A percentile compares a stretch with the other conserved stretches of the same genome.
Conservation (phyloP, 192 early-diverging fungal species). For the Backusella luteola region DNA sequence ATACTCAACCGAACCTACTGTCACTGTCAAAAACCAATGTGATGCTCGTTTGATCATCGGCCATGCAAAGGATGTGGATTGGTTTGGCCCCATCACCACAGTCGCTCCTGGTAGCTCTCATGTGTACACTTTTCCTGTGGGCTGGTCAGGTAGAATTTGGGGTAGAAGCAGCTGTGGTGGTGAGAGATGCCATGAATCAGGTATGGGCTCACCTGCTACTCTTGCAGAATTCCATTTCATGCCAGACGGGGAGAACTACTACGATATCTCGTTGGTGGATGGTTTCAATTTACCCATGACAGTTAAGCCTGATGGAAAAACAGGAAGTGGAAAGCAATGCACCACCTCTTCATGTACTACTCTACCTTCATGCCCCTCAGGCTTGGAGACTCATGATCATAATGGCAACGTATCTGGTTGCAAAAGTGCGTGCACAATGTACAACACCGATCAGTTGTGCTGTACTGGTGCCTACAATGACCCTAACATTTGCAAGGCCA, state of each 20-base stretch:
- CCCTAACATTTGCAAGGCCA: slow-evolving; percentile 11
- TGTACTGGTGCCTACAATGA: slow-evolving; percentile 25
- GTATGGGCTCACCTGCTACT: slow-evolving; percentile 26
- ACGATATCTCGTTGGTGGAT: slow-evolving; percentile 35
- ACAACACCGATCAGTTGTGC: slow-evolving; percentile 17
- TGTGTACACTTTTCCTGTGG: not conserved
- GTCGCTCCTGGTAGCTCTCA: slow-evolving; percentile 13
- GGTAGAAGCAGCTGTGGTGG: slow-evolving; percentile 20
- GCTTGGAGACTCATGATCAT: slow-evolving; percentile 13
- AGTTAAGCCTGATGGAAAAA: slow-evolving; percentile 4
- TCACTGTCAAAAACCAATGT: slow-evolving; percentile 27
- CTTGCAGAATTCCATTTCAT: slow-evolving; percentile 35
- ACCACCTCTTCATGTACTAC: slow-evolving; percentile 7
- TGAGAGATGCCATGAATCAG: slow-evolving; percentile 19
- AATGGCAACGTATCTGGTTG: slow-evolving; percentile 26
- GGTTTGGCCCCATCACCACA: slow-evolving; percentile 7
- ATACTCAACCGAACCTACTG: not conserved
- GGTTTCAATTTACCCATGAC: slow-evolving; percentile 34
- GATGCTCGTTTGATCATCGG: not conserved
- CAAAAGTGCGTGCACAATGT: slow-evolving; percentile 24
- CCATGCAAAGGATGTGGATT: slow-evolving; percentile 17
- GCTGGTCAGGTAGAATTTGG: slow-evolving; percentile 34
- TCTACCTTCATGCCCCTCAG: slow-evolving; percentile 25
- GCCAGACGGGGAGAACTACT: slow-evolving; percentile 8
- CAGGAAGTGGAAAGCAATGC: slow-evolving; percentile 5